phyloP scores from a whole-genome alignment of 2,329 filamentous ascomycete species.

The Dryadomyces quercivorus region DNA sequence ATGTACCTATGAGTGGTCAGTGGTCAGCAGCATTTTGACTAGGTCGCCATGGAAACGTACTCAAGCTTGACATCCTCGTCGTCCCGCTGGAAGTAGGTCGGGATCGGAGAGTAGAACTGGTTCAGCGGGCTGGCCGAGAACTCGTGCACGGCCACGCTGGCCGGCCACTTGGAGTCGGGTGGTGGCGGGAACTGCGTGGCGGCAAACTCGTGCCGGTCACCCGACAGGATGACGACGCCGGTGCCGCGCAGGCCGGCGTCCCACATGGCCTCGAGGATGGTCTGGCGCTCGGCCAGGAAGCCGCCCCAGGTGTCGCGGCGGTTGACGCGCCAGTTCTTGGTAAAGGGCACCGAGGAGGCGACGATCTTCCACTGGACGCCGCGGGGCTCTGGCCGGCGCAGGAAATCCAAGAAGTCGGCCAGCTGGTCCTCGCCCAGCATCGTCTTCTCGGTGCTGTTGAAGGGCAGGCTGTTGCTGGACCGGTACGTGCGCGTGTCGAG shows the following conservation, averaged over 20 bases:
- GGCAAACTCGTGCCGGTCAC: conserved; percentile 94
- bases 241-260: conserved; percentile 58
- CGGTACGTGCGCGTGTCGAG: conserved; percentile 85
- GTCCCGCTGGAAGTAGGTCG: conserved; percentile 73
- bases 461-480: conserved; percentile 49
- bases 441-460: conserved; percentile 56
- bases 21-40: background rate
- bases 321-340: conserved; percentile 92
- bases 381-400: conserved; percentile 56
- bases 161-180: conserved; percentile 44
- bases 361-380: conserved; percentile 92
- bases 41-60: conserved; percentile 42
- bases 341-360: conserved; percentile 84
- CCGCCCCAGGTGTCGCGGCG: conserved; percentile 88
- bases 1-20: conserved; percentile 45
- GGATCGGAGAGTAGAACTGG: conserved; percentile 83
- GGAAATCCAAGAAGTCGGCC: conserved; percentile 64
- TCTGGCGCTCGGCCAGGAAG: conserved; percentile 67
- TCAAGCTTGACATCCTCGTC: conserved; percentile 74
- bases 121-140: conserved; percentile 85
- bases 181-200: conserved; percentile 68
- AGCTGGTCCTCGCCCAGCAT: conserved; percentile 80
- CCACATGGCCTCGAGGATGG: conserved; percentile 87
- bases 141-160: conserved; percentile 63
- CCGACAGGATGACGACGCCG: conserved; percentile 74